Percentiles rank a stretch among this genome's conserved stretches.
Evolutionary conservation across 2,329 filamentous ascomycete species (phyloP).

Genomic region (Coniella vitis): DNA sequence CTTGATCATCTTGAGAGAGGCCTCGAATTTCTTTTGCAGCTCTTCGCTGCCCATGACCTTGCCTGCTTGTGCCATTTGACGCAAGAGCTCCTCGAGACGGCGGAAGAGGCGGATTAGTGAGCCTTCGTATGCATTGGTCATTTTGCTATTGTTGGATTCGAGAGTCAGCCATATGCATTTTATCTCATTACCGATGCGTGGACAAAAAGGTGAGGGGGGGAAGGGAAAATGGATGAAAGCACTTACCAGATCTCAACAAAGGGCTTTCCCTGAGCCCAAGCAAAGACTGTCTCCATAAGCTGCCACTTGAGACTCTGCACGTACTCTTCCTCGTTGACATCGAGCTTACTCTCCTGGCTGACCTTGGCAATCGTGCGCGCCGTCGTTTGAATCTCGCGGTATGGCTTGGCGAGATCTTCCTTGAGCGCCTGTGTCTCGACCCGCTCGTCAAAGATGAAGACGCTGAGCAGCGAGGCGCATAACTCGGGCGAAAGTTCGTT

Average conservation of each 20-base stretch:
- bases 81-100: slow-evolving; percentile 83
- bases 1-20: slow-evolving; percentile 75
- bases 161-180: too few relatives aligned
- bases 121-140: slow-evolving; percentile 97
- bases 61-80: slow-evolving; percentile 90
- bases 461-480: slow-evolving; percentile 78
- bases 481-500: slow-evolving; percentile 88
- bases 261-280: slow-evolving; percentile 83
- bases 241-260: slow-evolving; percentile 94
- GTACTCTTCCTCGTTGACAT: slow-evolving; percentile 93
- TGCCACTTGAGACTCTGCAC: slow-evolving; percentile 84
- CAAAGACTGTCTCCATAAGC: slow-evolving; percentile 91
- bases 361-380: slow-evolving; percentile 88
- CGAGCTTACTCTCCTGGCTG: slow-evolving; percentile 86
- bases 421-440: slow-evolving; percentile 69
- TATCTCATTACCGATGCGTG: too few relatives aligned
- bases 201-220: background rate
- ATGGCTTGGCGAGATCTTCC: slow-evolving; percentile 82
- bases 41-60: slow-evolving; percentile 99
- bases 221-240: background rate
- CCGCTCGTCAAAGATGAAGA: slow-evolving; percentile 98
- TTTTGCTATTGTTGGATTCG: slow-evolving; percentile 58
- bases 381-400: slow-evolving; percentile 78
- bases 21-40: slow-evolving; percentile 85
- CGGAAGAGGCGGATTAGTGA: slow-evolving; percentile 95